Evolutionary conservation across 129 eudicot genomes (phyloP), one percentile per base, ranked within the genome.

Genomic region (Flaveria sonorensis): DNA sequence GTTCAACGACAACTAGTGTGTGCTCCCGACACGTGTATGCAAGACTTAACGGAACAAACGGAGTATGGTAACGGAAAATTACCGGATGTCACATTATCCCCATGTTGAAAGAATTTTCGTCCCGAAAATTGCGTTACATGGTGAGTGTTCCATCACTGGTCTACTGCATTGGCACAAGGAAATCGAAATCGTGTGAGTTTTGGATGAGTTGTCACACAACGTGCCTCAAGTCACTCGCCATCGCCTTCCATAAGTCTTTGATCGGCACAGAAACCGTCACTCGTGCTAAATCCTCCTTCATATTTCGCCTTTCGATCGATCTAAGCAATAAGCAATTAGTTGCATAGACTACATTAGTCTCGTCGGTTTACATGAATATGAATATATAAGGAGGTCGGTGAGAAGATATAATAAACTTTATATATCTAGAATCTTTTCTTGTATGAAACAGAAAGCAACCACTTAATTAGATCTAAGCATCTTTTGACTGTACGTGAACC

Each of bases 271-370:
- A 48, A 71, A 87, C 78, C 16, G 72, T 83, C 53, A 74, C 20
- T 71, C 83, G 82, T 30, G 69, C 40, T 66, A 48, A 78, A 14
- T 71, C 72, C 78, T 87, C 84, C 77, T 78, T 81, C 80, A 76
- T 76, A 42, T 55, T 36, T 19, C 3, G 15, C 55, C 53, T 18
- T 28, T 59, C 7, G 57, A 57, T 72, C 14, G 2, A 19, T 16
- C 28, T 40, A 10, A 19, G 53, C 3, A 19, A 21, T 40, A 10
- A 19, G 53, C 3, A 19, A 21, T 24, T 60, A 42, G 68, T 14
- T 45, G 43, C 15, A 2, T 19, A 60, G 15, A 36, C 7, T 14
- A 24, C 23, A 39, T 20, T 39, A 4, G 23, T 19, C 8, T 15
- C 4, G 14, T 24, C 7, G 2, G 16, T 36, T 36, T 6, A 13